A percentile compares a stretch with the other conserved stretches of the same genome.
These are phyloP conservation scores for Tuber umbilicatum DNA, from an alignment of 495 filamentous ascomycete species.

Conservation along the genomic window DNA sequence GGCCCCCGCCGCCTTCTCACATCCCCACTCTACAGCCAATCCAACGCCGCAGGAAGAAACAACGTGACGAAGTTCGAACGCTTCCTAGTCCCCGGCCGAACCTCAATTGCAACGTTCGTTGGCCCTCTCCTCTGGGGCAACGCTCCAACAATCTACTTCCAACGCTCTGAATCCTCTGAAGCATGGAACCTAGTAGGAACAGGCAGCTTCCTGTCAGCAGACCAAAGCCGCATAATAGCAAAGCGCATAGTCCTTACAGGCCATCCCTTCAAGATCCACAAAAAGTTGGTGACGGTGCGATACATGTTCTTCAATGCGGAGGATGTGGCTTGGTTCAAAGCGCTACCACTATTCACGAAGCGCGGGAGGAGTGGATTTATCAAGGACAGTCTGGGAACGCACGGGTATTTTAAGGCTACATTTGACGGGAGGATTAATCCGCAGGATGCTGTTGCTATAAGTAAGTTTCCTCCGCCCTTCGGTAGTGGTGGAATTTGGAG, in stretches of 20 bases:
- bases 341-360: conserved; percentile 87
- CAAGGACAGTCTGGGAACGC: conserved; percentile 89
- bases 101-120: conserved; percentile 83
- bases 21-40: conserved; percentile 81
- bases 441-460: conserved; percentile 80
- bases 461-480: conserved; percentile 6
- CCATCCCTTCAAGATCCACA: conserved; percentile 97
- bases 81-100: conserved; percentile 82
- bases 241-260: conserved; percentile 93
- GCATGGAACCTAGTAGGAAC: conserved; percentile 60
- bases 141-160: conserved; percentile 73
- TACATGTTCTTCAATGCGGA: conserved; percentile 99
- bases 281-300: conserved; percentile 86
- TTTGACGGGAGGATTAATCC: conserved; percentile 95
- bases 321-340: conserved; percentile 95
- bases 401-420: conserved; percentile 98
- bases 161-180: conserved; percentile 44
- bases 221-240: conserved; percentile 69
- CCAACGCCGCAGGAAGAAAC: conserved; percentile 72
- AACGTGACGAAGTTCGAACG: conserved; percentile 95
- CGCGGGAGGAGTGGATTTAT: conserved; percentile 79
- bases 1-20: conserved; percentile 78
- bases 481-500: neutral
- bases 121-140: conserved; percentile 88
- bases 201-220: conserved; percentile 61